A percentile compares a stretch with the other conserved stretches of the same genome.
phyloP scores from a whole-genome alignment of 768 basidiomycete species.

The Macrolepiota fuliginosa region DNA sequence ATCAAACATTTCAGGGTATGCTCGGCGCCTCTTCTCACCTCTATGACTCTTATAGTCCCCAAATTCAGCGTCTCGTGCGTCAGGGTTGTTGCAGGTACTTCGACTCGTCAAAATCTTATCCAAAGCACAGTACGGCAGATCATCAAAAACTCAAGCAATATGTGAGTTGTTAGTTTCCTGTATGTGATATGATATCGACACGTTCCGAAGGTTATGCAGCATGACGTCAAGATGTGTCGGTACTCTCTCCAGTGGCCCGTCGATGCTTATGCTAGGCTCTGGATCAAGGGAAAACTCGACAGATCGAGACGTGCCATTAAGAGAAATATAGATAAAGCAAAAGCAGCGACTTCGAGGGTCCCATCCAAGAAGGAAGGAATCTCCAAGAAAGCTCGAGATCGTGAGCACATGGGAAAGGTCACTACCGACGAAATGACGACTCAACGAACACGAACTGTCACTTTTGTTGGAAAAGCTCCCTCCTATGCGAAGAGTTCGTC shows the following conservation, averaged over 20 bases:
- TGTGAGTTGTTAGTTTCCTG: neutral
- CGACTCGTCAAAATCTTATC: neutral
- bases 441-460: neutral
- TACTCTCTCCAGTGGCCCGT: slow-evolving; percentile 6
- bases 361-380: neutral
- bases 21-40: neutral
- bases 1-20: neutral
- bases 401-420: neutral
- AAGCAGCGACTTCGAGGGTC: slow-evolving; percentile 1
- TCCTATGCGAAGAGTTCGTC: neutral
- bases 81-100: neutral
- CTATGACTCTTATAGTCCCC: neutral
- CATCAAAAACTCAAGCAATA: neutral
- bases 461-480: slow-evolving; percentile 12
- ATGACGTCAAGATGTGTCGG: neutral
- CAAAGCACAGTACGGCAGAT: neutral
- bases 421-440: neutral
- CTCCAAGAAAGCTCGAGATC: neutral
- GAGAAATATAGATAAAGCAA: neutral
- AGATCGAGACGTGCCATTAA: neutral
- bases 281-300: neutral
- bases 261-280: slow-evolving; percentile 1
- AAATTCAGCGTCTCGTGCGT: neutral
- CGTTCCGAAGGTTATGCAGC: neutral
- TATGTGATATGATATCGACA: neutral